These are phyloP conservation scores for Alternaria dauci DNA, from an alignment of 2,329 filamentous ascomycete species.

Conservation along the genomic window DNA sequence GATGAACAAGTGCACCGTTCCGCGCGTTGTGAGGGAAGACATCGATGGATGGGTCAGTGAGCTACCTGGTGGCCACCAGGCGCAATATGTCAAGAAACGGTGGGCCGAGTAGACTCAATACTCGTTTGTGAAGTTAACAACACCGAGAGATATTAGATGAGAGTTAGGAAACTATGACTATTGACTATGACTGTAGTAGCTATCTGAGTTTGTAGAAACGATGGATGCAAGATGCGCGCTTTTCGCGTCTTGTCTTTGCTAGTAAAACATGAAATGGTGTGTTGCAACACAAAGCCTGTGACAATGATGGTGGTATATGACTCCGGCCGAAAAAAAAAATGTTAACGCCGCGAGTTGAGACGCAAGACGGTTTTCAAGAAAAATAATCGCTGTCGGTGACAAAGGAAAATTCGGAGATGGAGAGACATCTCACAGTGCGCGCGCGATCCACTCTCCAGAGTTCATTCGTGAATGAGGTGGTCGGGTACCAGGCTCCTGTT, in stretches of 20 bases:
- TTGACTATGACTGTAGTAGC: not conserved
- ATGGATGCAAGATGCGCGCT: not conserved
- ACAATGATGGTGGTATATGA: constrained; percentile 4
- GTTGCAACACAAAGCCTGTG: not conserved
- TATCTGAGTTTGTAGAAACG: not conserved
- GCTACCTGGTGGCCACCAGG: constrained; percentile 27
- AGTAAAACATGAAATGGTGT: not conserved
- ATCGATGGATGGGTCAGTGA: constrained; percentile 52
- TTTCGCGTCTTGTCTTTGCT: not conserved
- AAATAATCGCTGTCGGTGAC: not conserved
- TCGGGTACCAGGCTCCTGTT: not conserved
- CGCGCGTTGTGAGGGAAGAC: constrained; percentile 57
- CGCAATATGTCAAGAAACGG: constrained; percentile 27
- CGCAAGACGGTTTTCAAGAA: not conserved
- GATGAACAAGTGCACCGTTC: constrained; percentile 59
- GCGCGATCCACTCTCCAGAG: not conserved
- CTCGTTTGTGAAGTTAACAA: not conserved
- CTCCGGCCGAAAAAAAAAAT: not conserved
- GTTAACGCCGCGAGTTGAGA: not conserved
- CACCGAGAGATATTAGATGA: not conserved
- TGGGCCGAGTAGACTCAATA: constrained; percentile 9
- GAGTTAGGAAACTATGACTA: constrained; percentile 1
- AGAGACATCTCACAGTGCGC: not conserved
- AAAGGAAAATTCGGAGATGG: not conserved
- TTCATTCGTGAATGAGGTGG: not conserved